Conservation (phyloP, 306 rosid genomes). For the Phaseolus lunatus region DNA sequence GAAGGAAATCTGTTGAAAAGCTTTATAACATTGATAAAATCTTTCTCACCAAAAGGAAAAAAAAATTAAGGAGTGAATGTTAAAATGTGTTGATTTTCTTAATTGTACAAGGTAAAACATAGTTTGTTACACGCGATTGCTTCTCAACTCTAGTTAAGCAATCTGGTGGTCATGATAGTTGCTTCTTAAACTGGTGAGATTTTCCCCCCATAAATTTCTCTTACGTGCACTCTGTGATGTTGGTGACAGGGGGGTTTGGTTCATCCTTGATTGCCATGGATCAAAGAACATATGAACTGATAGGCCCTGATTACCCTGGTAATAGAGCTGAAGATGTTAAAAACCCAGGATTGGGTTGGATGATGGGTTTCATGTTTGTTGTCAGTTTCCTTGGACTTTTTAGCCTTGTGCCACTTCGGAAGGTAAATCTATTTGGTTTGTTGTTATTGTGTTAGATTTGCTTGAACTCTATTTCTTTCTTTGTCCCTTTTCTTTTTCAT, state of each 20-base stretch:
- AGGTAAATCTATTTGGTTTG: constrained; percentile 59
- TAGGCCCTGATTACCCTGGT: constrained; percentile 92
- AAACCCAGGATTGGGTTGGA: constrained; percentile 90
- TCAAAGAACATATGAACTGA: constrained; percentile 76
- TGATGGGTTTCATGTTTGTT: constrained; percentile 82
- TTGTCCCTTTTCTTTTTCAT: neutral
- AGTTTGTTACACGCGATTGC: neutral
- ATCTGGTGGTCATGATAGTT: constrained; percentile 5
- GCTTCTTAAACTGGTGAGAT: neutral
- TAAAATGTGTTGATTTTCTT: constrained; percentile 20
- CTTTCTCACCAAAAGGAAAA: neutral
- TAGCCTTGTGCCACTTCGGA: constrained; percentile 90
- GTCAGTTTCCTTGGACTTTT: constrained; percentile 96
- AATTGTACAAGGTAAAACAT: neutral
- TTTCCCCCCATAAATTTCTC: neutral
- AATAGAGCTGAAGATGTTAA: constrained; percentile 88
- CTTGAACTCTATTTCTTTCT: neutral
- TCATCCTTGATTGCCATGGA: constrained; percentile 90
- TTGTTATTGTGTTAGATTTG: neutral
- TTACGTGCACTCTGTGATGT: constrained; percentile 11
- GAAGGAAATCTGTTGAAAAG: neutral
- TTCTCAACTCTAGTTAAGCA: neutral
- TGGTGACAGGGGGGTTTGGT: constrained; percentile 83
- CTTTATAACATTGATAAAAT: neutral
- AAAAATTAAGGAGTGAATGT: neutral